phyloP scores from a whole-genome alignment of 805 yeast genomes.

The Grigorovia jiainica region DNA sequence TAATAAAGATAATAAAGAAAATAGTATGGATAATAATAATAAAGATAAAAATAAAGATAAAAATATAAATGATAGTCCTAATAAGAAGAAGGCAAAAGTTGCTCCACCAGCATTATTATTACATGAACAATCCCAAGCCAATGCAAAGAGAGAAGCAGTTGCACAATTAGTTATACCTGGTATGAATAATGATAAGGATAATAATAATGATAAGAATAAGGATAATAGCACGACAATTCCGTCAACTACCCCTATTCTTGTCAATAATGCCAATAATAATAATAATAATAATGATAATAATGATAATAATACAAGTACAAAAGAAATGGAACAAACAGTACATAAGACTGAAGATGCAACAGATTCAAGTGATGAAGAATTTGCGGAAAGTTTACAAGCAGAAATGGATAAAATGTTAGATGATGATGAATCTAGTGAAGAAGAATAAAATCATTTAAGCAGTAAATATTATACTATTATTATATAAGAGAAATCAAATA shows the following conservation, averaged over 20 bases:
- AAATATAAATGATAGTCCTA: conserved; percentile 4
- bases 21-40: conserved; percentile 2
- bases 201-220: too few species aligned
- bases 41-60: conserved; percentile 4
- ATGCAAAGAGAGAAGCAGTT: conserved; percentile 26
- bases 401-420: conserved; percentile 25
- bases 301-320: too few species aligned
- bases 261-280: conserved; percentile 2
- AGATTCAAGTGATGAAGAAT: conserved; percentile 28
- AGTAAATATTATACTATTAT: too few species aligned
- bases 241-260: neutral
- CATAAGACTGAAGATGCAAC: too few species aligned
- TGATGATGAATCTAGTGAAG: conserved; percentile 26
- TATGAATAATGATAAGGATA: too few species aligned
- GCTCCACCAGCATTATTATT: conserved; percentile 29
- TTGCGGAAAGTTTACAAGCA: conserved; percentile 27
- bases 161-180: conserved; percentile 24
- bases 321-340: too few species aligned
- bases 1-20: conserved; percentile 5
- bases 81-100: conserved; percentile 19
- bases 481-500: too few species aligned
- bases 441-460: conserved; percentile 6
- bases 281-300: too few species aligned
- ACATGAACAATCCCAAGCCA: conserved; percentile 24
- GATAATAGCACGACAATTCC: neutral